Evolutionary conservation across 2,329 filamentous ascomycete genomes (phyloP).

Genomic region (Coniochaeta pulveracea): DNA sequence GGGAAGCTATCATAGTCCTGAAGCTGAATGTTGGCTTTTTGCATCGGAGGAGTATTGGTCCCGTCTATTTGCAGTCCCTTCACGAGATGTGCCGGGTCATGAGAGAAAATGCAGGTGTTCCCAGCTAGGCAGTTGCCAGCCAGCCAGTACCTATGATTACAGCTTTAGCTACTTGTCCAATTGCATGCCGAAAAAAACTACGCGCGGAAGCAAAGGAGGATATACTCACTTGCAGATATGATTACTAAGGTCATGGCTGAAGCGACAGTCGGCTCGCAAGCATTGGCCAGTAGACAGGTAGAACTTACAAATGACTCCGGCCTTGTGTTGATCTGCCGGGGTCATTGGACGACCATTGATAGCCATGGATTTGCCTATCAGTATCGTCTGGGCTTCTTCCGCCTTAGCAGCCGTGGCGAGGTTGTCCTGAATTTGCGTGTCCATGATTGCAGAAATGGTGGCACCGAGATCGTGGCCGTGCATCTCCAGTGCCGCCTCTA

Average conservation of each 20-base stretch:
- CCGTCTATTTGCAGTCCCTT: slow-evolving; percentile 69
- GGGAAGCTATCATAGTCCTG: slow-evolving; percentile 83
- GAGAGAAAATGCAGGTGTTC: slow-evolving; percentile 90
- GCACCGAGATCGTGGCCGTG: slow-evolving; percentile 91
- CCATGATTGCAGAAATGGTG: slow-evolving; percentile 82
- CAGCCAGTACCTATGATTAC: slow-evolving; percentile 72
- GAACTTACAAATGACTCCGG: slow-evolving; percentile 91
- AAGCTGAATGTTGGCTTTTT: slow-evolving; percentile 60
- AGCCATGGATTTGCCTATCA: slow-evolving; percentile 84
- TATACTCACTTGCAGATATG: slow-evolving; percentile 90
- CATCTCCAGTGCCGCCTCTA: slow-evolving; percentile 77
- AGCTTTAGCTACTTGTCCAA: no score
- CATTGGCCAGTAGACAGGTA: slow-evolving; percentile 94
- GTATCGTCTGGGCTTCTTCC: slow-evolving; percentile 30
- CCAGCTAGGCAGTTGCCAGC: slow-evolving; percentile 92
- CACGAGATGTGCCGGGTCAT: slow-evolving; percentile 81
- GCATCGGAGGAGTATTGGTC: slow-evolving; percentile 50
- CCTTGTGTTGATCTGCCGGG: slow-evolving; percentile 65
- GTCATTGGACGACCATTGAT: slow-evolving; percentile 65
- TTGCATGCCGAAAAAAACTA: slow-evolving; percentile 3
- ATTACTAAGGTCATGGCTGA: slow-evolving; percentile 90
- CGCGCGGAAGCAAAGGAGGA: no score
- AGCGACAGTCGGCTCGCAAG: slow-evolving; percentile 87
- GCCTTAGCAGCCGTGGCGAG: slow-evolving; percentile 25
- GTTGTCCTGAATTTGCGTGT: slow-evolving; percentile 61